Percentiles rank a stretch among this genome's conserved stretches.
These are phyloP conservation scores for Coprinopsis marcescibilis DNA, from an alignment of 768 basidiomycete genomes.

Conservation along the genomic window DNA sequence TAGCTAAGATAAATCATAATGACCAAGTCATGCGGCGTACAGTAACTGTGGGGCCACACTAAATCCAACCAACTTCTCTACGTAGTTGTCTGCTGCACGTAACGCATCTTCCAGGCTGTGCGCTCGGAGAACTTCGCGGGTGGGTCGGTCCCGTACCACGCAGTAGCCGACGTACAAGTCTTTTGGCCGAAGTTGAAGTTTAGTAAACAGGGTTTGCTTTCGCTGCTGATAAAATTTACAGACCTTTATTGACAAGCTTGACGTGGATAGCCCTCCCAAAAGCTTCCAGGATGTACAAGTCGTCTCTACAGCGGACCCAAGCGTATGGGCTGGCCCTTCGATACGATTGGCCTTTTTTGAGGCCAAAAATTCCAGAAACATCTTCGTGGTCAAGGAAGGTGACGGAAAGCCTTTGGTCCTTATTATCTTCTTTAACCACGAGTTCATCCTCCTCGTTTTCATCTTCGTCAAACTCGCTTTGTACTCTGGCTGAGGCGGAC, in stretches of 20 bases:
- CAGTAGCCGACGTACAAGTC: background rate
- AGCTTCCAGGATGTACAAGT: slow-evolving; percentile 69
- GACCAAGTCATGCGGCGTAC: background rate
- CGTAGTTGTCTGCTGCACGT: background rate
- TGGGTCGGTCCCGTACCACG: background rate
- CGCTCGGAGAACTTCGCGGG: background rate
- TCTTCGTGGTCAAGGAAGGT: slow-evolving; percentile 75
- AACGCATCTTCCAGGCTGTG: background rate
- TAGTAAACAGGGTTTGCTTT: too few relatives aligned
- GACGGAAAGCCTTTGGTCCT: too few relatives aligned
- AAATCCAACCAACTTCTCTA: background rate
- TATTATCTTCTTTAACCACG: too few relatives aligned
- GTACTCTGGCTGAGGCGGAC: too few relatives aligned
- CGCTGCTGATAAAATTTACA: slow-evolving; percentile 1
- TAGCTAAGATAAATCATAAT: background rate
- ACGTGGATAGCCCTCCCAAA: slow-evolving; percentile 68
- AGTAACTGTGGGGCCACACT: background rate
- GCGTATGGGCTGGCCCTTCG: slow-evolving; percentile 48
- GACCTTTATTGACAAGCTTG: slow-evolving; percentile 38
- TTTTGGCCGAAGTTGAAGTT: too few relatives aligned
- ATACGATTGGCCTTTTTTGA: slow-evolving; percentile 53
- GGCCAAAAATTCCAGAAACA: slow-evolving; percentile 55
- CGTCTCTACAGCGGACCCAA: slow-evolving; percentile 77
- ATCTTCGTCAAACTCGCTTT: too few relatives aligned
- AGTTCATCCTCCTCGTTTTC: too few relatives aligned